These are phyloP conservation scores for Neonectria neomacrospora DNA, from an alignment of 2,329 filamentous ascomycete species.

Conservation along the genomic window DNA sequence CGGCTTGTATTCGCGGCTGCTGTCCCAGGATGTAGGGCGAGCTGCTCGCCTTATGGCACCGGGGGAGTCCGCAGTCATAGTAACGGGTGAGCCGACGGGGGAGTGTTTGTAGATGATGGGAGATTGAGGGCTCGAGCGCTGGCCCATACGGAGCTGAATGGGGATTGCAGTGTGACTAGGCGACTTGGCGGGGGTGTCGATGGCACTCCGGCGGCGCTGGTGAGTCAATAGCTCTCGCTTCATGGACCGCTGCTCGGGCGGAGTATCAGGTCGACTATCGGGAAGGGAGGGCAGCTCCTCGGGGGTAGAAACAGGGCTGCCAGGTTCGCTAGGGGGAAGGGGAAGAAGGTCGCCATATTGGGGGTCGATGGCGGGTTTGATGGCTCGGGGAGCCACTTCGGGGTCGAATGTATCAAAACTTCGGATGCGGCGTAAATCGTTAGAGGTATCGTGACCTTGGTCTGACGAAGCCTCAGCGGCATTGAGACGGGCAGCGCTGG, in stretches of 20 bases:
- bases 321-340: slow-evolving; percentile 69
- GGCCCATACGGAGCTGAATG: slow-evolving; percentile 64
- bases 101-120: slow-evolving; percentile 55
- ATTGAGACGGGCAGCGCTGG: slow-evolving; percentile 55
- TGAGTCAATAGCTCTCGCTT: slow-evolving; percentile 56
- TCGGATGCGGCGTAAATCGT: slow-evolving; percentile 39
- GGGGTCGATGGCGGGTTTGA: slow-evolving; percentile 74
- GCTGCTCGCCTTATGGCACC: slow-evolving; percentile 52
- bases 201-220: slow-evolving; percentile 60
- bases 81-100: slow-evolving; percentile 49
- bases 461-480: slow-evolving; percentile 58
- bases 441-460: slow-evolving; percentile 48
- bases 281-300: slow-evolving; percentile 65
- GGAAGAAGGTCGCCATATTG: slow-evolving; percentile 73
- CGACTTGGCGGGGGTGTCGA: slow-evolving; percentile 61
- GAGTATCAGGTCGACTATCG: slow-evolving; percentile 69
- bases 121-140: slow-evolving; percentile 57
- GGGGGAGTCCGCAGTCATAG: slow-evolving; percentile 48
- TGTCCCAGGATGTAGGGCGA: slow-evolving; percentile 71
- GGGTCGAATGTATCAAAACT: slow-evolving; percentile 61
- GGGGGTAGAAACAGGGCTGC: slow-evolving; percentile 55
- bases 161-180: slow-evolving; percentile 69
- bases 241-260: slow-evolving; percentile 59
- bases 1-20: slow-evolving; percentile 78
- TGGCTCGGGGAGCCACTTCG: slow-evolving; percentile 66